phyloP scores from a whole-genome alignment of 2,329 filamentous ascomycete species.

The Emmonsia crescens region DNA sequence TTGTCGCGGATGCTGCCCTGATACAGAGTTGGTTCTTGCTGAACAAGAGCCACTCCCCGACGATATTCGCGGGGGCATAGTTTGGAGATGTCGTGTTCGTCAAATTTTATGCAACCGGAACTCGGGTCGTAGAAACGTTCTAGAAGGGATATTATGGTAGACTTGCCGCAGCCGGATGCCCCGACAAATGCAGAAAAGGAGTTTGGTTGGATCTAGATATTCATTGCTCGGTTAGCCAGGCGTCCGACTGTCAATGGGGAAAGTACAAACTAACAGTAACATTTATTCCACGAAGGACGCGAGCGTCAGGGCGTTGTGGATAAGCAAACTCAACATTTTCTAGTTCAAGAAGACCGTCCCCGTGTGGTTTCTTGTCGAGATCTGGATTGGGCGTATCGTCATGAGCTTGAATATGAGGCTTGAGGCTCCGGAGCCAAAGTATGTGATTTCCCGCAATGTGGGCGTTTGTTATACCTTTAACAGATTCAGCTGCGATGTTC shows the following conservation, averaged over 20 bases:
- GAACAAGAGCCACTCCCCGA: slow-evolving; percentile 55
- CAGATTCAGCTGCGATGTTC: slow-evolving; percentile 14
- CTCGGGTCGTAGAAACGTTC: slow-evolving; percentile 59
- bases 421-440: slow-evolving; percentile 35
- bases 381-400: slow-evolving; percentile 24
- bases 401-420: slow-evolving; percentile 1
- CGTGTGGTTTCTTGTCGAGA: slow-evolving; percentile 24
- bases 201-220: slow-evolving; percentile 32
- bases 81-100: slow-evolving; percentile 48
- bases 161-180: slow-evolving; percentile 51
- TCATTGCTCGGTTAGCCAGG: not conserved
- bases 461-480: slow-evolving; percentile 41
- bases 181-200: slow-evolving; percentile 47
- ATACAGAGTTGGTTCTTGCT: slow-evolving; percentile 64
- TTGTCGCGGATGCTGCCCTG: slow-evolving; percentile 61
- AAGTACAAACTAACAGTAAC: slow-evolving; percentile 9
- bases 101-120: slow-evolving; percentile 49
- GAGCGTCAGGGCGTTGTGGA: slow-evolving; percentile 17
- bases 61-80: slow-evolving; percentile 55
- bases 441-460: slow-evolving; percentile 41
- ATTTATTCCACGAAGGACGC: slow-evolving; percentile 22
- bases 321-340: slow-evolving; percentile 36
- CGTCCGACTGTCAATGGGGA: not conserved
- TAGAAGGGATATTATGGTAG: slow-evolving; percentile 53
- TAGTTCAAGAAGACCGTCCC: slow-evolving; percentile 25